Evolutionary conservation across 2,329 filamentous ascomycete genomes (phyloP), one percentile per base, ranked within the genome.

Genomic region (Didymella arachidicola): DNA sequence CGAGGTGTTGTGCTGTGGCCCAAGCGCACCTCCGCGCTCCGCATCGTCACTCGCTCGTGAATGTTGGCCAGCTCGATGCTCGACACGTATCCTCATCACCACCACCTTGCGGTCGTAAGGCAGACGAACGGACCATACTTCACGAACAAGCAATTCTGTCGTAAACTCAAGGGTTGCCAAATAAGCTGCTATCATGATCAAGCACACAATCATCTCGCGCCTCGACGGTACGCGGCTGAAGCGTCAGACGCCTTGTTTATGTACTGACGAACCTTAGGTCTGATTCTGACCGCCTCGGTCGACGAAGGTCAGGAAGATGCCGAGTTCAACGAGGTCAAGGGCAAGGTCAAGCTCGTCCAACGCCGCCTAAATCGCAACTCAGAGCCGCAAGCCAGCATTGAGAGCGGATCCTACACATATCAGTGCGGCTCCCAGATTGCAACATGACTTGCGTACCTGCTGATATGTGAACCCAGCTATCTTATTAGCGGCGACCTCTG

Each of bases 281-380:
- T 98, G 66, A 93, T 96, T 84, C 87, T 99, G 68, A 94, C 93
- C 74, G 94, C 94, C 60, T 97, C 93, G 2, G 92, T 97, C 71
- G 95, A 98, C 79, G 93, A 97, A 77, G 90, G 92, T 73, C 87
- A 91, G 81, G 88, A 89, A 73, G 48, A 18, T 50, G 19, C 86
- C 66, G 86, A 92, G 72, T 87, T 98, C 69, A 83, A 86, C 68
- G 93, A 98, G 77, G 89, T 96, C 80, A 98, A 98, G 80, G 84
- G 85, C 63, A 93, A 98, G 78, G 88, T 93, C 54, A 96, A 96
- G 79, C 89, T 96, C 77, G 87, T 99, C 75, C 87, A 97, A 67
- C 90, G 93, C 72, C 88, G 92, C 66, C 84, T 99, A 66, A 94
- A 89, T 79, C 90, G 91, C 79, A 95, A 93, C 77, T 90, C 93